Evolutionary conservation across 2,329 filamentous ascomycete species (phyloP).

Genomic region (Apiospora koreana): DNA sequence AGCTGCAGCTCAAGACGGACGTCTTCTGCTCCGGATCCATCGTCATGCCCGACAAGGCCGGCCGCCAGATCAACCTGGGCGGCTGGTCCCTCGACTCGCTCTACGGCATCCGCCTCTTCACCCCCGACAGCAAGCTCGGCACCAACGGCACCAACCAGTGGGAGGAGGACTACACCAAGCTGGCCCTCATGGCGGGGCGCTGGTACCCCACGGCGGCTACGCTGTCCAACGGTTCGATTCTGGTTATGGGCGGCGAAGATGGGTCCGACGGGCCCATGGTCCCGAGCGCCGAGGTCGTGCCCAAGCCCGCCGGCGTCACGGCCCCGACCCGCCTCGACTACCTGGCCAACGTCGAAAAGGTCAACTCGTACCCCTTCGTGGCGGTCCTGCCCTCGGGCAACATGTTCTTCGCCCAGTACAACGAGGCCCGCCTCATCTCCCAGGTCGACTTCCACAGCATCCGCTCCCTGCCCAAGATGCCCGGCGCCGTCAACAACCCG

Average conservation of each 20-base stretch:
- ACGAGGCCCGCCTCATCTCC: conserved; percentile 58
- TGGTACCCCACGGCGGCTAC: conserved; percentile 58
- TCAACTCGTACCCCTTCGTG: conserved; percentile 62
- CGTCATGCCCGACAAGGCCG: conserved; percentile 58
- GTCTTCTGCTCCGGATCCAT: conserved; percentile 60
- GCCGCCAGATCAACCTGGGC: conserved; percentile 58
- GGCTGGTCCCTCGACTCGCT: conserved; percentile 58
- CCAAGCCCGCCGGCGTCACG: conserved; percentile 40
- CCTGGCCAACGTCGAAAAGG: conserved; percentile 54
- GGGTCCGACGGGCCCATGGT: conserved; percentile 52
- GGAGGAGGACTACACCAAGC: conserved; percentile 51
- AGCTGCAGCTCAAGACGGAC: conserved; percentile 57
- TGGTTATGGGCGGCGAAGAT: conserved; percentile 54
- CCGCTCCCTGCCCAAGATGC: conserved; percentile 53
- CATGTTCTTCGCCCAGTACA: conserved; percentile 60
- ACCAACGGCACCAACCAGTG: conserved; percentile 52
- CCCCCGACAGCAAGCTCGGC: conserved; percentile 53
- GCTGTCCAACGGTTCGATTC: conserved; percentile 57
- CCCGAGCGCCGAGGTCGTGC: conserved; percentile 56
- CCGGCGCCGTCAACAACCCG: conserved; percentile 54
- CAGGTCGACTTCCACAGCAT: conserved; percentile 50
- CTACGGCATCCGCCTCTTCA: conserved; percentile 56
- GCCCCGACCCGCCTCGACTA: conserved; percentile 50
- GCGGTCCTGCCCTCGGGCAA: conserved; percentile 52
- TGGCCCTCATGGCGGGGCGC: conserved; percentile 49